A percentile compares a stretch with the other conserved stretches of the same genome.
These are phyloP conservation scores for Crotalaria pallida DNA, from an alignment of 306 rosid genomes.

Conservation along the genomic window DNA sequence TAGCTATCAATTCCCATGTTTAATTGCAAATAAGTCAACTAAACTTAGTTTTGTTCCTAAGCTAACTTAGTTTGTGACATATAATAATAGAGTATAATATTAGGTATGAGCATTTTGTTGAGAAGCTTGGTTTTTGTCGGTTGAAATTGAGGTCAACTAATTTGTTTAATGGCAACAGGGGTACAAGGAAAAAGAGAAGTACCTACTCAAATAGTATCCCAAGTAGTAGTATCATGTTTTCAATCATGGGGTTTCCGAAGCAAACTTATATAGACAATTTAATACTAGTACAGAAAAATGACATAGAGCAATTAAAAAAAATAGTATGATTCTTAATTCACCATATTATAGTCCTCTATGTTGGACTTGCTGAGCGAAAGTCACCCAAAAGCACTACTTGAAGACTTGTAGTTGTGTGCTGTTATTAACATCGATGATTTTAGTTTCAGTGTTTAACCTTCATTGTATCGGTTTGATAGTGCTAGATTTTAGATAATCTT, in stretches of 20 bases:
- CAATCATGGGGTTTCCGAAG: not conserved
- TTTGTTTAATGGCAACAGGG: not conserved
- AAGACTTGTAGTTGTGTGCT: too few species aligned
- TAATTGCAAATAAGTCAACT: slow-evolving; percentile 7
- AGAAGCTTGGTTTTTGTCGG: slow-evolving; percentile 29
- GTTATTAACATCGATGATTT: too few species aligned
- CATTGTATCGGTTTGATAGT: too few species aligned
- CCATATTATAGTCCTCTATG: not conserved
- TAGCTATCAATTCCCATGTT: slow-evolving; percentile 4
- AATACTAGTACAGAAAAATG: too few species aligned
- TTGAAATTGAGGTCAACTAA: slow-evolving; percentile 18
- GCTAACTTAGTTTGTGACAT: not conserved
- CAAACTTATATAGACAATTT: not conserved
- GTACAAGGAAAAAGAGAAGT: not conserved
- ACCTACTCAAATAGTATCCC: not conserved
- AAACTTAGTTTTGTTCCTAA: not conserved
- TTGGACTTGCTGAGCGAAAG: not conserved
- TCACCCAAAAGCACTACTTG: not conserved
- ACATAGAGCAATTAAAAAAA: not conserved
- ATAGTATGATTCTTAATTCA: not conserved
- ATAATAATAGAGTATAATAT: too few species aligned
- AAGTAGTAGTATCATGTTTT: not conserved
- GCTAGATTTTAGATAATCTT: too few species aligned
- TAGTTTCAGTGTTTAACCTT: too few species aligned
- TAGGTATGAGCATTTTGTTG: slow-evolving; percentile 10